Conservation (phyloP, 2,329 filamentous ascomycete genomes). For the Myriosclerotinia curreyana region DNA sequence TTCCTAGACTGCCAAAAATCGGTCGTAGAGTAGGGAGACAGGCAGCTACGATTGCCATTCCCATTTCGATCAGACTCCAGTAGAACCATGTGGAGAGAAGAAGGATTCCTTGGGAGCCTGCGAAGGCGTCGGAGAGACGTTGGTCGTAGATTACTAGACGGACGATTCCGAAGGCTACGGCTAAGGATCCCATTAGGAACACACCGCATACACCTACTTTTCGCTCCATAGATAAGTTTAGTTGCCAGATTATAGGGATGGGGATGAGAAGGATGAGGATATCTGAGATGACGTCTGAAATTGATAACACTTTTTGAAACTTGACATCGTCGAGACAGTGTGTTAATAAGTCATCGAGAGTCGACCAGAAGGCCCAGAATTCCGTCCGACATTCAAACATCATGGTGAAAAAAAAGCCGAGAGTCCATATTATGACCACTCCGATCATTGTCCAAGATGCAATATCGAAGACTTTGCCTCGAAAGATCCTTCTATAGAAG, state of each 20-base stretch:
- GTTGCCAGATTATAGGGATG: neutral
- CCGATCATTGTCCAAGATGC: neutral
- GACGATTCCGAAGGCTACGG: neutral
- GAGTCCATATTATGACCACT: neutral
- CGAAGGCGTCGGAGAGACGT: neutral
- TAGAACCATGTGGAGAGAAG: neutral
- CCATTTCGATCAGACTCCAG: neutral
- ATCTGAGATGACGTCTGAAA: neutral
- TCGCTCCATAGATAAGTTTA: neutral
- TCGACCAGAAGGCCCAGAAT: neutral
- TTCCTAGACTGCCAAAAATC: neutral
- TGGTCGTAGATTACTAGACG: neutral
- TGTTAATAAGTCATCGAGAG: neutral
- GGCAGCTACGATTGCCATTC: too few relatives aligned
- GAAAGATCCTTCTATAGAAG: conserved; percentile 2
- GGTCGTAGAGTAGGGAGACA: too few relatives aligned
- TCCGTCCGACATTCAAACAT: conserved; percentile 1
- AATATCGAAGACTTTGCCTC: neutral
- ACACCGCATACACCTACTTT: neutral
- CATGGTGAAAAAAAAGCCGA: conserved; percentile 1
- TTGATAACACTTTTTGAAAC: neutral
- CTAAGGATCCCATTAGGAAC: neutral
- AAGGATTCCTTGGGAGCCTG: neutral
- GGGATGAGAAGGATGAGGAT: conserved; percentile 1
- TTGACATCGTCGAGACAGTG: conserved; percentile 2